Base-by-base conservation (phyloP, 2,329 filamentous ascomycete genomes). In the Cladophialophora chaetospira region DNA sequence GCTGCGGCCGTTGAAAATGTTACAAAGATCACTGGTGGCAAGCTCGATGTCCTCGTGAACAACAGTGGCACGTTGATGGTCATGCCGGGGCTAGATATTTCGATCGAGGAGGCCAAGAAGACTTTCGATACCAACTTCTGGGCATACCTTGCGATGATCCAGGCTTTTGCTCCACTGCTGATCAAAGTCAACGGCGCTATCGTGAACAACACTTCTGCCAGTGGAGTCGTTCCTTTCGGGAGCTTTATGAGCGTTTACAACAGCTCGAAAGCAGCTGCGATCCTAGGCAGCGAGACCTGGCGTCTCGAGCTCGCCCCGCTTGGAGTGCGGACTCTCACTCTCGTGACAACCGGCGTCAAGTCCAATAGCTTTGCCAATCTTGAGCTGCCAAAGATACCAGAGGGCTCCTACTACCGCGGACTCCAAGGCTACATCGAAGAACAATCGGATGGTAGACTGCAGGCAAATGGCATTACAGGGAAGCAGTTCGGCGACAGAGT, bases 81-180 rank as follows among this genome's bases (percentile, higher is more conserved):
- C 4, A 66, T 66, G 58, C 68, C 70, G n/a, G 57, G 69, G 2
- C 48, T 68, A 17, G 71, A 73, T 52, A 35, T 57, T 13, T 57
- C 64, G 21, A 58, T 73, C 23, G 58, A 63, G 1, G 58, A 71
- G 13, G 71, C 69, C n/a, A 73, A 69, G 46, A 57, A 51, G 13
- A 28, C 76, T 4, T 77, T 72, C 51, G 74, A 78, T 23, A 64
- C 73, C 17, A 79, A 80, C 61, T 65, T 75, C 21, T 78, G 71
- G 71, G 71, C 71, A 1, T 33, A 67, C 1, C 44, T 78, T 4
- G 60, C 64, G 10, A 67, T 75, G 15, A 70, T 71, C 1, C 72
- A 79, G 43, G 70, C 60, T 8, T 62, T 64, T 33, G 49, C 58
- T 15, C 62, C 60, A 5, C 46, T 62, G 2, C 25, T 64, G 80